Evolutionary conservation across 495 filamentous ascomycete genomes (phyloP).

Genomic region (Lindgomyces ingoldianus): DNA sequence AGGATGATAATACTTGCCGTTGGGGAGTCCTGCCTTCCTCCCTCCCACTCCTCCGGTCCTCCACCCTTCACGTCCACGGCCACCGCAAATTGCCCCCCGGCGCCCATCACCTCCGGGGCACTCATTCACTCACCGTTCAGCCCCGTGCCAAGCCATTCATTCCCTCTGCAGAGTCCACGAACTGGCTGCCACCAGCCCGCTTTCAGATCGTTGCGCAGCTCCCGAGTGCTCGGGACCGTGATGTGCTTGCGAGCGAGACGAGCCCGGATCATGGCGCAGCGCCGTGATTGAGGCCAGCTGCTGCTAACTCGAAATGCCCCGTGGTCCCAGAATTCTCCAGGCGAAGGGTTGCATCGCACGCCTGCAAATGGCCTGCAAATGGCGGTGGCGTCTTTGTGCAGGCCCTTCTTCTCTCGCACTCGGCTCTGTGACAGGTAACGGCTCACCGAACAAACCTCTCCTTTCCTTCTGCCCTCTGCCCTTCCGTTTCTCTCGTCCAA

Average conservation of each 20-base stretch:
- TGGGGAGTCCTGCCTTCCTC: too few relatives aligned
- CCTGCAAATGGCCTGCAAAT: not conserved
- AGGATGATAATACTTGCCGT: too few relatives aligned
- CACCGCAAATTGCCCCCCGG: too few relatives aligned
- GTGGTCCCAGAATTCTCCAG: conserved; percentile 13
- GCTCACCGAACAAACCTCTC: conserved; percentile 3
- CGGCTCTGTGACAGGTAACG: conserved; percentile 32
- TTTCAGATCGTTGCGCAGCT: conserved; percentile 36
- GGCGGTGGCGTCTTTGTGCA: conserved; percentile 4
- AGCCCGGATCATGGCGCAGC: conserved; percentile 38
- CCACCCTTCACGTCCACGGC: too few relatives aligned
- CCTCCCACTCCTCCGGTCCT: too few relatives aligned
- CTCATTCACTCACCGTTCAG: not conserved
- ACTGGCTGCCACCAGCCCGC: conserved; percentile 4
- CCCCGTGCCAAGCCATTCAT: not conserved
- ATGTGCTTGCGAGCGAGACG: conserved; percentile 4
- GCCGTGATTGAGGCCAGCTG: not conserved
- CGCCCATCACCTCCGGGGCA: not conserved
- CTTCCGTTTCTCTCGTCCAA: not conserved
- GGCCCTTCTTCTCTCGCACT: not conserved
- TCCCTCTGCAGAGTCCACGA: not conserved
- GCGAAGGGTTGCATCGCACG: conserved; percentile 31
- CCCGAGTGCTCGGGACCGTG: conserved; percentile 26
- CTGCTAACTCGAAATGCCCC: conserved; percentile 18
- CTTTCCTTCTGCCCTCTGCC: not conserved